These are phyloP conservation scores for Fusarium oxysporum DNA, from an alignment of 2,329 filamentous ascomycete genomes.

Conservation along the genomic window DNA sequence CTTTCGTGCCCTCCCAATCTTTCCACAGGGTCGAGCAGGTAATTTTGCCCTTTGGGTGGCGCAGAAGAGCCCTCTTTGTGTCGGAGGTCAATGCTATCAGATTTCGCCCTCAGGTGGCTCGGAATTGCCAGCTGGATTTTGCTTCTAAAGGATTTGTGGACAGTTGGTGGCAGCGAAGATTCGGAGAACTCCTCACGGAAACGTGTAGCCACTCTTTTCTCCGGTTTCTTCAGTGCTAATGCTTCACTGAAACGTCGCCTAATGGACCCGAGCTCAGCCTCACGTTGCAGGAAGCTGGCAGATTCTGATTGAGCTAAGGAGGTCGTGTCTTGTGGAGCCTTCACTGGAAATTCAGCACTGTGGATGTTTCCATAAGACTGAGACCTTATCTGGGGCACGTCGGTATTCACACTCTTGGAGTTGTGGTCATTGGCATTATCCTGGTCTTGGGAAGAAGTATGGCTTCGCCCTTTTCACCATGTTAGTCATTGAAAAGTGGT, in stretches of 20 bases:
- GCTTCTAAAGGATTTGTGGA: conserved; percentile 49
- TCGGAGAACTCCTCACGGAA: conserved; percentile 56
- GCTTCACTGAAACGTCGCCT: conserved; percentile 56
- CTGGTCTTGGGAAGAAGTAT: conserved; percentile 38
- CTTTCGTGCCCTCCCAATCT: background rate
- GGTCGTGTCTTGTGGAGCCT: background rate
- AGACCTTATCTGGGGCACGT: background rate
- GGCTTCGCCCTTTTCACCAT: conserved; percentile 14
- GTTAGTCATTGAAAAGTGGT: background rate
- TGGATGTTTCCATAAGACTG: background rate
- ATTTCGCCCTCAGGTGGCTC: conserved; percentile 43
- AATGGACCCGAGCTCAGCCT: conserved; percentile 54
- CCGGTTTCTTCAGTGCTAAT: conserved; percentile 46
- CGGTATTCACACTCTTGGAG: background rate
- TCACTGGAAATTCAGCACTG: background rate
- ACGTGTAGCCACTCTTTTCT: conserved; percentile 50
- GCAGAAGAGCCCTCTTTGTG: background rate
- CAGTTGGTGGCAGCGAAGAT: conserved; percentile 3
- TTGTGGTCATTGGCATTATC: conserved; percentile 32
- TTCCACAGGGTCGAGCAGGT: background rate
- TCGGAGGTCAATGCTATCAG: background rate
- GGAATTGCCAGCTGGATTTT: conserved; percentile 52
- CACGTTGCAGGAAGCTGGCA: conserved; percentile 53
- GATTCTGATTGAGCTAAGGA: conserved; percentile 50
- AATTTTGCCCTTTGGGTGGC: background rate